Base-by-base conservation (phyloP, 2,329 filamentous ascomycete species). In the Microsporum audouinii region DNA sequence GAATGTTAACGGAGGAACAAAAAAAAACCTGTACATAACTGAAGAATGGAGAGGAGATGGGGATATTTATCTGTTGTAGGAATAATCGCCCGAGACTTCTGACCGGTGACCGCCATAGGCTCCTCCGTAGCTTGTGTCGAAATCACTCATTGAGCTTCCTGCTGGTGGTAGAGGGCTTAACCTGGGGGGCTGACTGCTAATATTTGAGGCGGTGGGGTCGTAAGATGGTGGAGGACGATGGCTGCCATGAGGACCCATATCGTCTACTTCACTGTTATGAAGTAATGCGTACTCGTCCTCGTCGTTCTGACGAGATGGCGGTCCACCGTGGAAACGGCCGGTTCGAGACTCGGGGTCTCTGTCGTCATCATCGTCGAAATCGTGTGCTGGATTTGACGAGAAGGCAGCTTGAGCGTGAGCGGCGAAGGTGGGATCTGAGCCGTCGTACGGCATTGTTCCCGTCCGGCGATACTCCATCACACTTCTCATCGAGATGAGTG, bases 401-500 rank as follows among this genome's bases (percentile, higher is more conserved):
- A 78, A 79, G 34, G 75, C 76, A 23, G 76, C 76, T 64, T 79
- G 77, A 62, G 71, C 74, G 62, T 78, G 76, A n/a, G 75, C 75
- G 17, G 79, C 77, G 67, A 80, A 78, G 47, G 79, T 78, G 2
- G 74, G 72, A 51, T 77, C 75, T 5, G 73, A 72, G 1, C 72
- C 69, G 39, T 75, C 73, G 65, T 73, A 73, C 56, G 82, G 82
- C 61, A 83, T 75, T 56, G 78, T 77, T 62, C 82, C 82, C 55
- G 80, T 82, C 64, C 79, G 78, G 64, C 80, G 79, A 74, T 80
- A 84, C 66, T 82, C 77, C 69, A 78, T 73, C 61, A 83, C 75
- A 63, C 79, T 81, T 68, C 80, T 78, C 67, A 81, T 73, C 36
- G 80, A 82, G 64, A 85, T 76, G 64, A 71, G 77, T 60, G 76